phyloP scores from a whole-genome alignment of 106 monocot genomes.

The Dactylorhiza incarnata region DNA sequence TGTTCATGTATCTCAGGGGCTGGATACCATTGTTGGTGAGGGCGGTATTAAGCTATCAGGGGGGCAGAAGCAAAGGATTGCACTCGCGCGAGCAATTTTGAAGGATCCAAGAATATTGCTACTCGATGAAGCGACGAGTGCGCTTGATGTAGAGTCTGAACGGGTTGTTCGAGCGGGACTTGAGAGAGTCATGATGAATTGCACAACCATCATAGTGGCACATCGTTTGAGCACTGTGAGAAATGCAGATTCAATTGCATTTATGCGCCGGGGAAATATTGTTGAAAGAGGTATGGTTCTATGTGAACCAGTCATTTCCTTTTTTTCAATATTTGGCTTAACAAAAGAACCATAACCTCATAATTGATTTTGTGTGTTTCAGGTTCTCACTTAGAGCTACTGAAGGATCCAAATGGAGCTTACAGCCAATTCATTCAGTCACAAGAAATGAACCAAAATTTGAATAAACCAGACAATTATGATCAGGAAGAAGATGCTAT shows the following conservation, averaged over 20 bases:
- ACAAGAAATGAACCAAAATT: slow-evolving; percentile 15
- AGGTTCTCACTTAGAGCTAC: slow-evolving; percentile 33
- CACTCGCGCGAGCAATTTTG: slow-evolving; percentile 51
- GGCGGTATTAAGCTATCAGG: slow-evolving; percentile 49
- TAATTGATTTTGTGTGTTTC: not conserved
- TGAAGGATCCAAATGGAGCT: slow-evolving; percentile 22
- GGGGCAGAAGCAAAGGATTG: slow-evolving; percentile 56
- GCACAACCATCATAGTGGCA: slow-evolving; percentile 50
- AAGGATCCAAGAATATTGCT: slow-evolving; percentile 51
- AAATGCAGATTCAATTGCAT: slow-evolving; percentile 41
- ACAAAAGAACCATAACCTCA: no score
- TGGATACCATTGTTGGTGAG: slow-evolving; percentile 53
- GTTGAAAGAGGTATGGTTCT: slow-evolving; percentile 39
- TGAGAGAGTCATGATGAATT: slow-evolving; percentile 28
- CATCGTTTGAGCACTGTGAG: slow-evolving; percentile 46
- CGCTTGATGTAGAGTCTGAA: slow-evolving; percentile 46
- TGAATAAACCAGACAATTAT: not conserved
- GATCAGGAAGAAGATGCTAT: not conserved
- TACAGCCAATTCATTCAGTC: slow-evolving; percentile 28
- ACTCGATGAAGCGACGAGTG: slow-evolving; percentile 55
- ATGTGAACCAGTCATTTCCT: no score
- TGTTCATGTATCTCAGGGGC: slow-evolving; percentile 19
- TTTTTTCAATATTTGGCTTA: no score
- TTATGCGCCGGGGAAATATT: slow-evolving; percentile 36
- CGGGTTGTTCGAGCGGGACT: slow-evolving; percentile 35